A percentile compares a stretch with the other conserved stretches of the same genome.
These are phyloP conservation scores for Mycena capillaripes DNA, from an alignment of 768 basidiomycete species.

Conservation along the genomic window DNA sequence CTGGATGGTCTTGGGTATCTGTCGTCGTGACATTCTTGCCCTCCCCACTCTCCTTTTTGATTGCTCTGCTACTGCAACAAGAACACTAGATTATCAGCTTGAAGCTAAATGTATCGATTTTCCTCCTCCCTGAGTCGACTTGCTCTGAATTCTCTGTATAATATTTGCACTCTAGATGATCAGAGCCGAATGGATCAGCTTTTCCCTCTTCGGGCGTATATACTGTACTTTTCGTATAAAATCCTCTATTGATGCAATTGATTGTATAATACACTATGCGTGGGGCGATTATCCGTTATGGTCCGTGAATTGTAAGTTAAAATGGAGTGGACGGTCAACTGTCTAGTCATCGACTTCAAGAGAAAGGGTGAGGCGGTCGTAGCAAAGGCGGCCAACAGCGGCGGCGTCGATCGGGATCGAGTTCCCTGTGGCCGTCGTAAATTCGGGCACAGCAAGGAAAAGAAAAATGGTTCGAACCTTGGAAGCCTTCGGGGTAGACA, in stretches of 20 bases:
- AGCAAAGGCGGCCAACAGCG: slow-evolving; percentile 71
- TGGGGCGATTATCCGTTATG: neutral
- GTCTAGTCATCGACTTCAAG: slow-evolving; percentile 73
- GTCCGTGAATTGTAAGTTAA: slow-evolving; percentile 16
- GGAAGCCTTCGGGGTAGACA: slow-evolving; percentile 90
- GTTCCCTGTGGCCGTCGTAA: slow-evolving; percentile 61
- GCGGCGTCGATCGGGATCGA: slow-evolving; percentile 86
- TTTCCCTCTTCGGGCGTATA: too few species aligned
- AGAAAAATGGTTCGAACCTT: slow-evolving; percentile 52
- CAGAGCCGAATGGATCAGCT: too few species aligned
- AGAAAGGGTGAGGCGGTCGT: slow-evolving; percentile 68
- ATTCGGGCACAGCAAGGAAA: neutral
- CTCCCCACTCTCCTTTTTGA: neutral
- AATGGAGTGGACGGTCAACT: neutral
- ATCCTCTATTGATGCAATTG: slow-evolving; percentile 1
- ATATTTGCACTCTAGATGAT: too few species aligned
- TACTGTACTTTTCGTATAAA: too few species aligned
- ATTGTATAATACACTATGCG: slow-evolving; percentile 18
- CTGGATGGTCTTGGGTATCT: neutral
- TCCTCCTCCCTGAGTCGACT: too few species aligned
- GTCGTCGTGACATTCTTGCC: neutral
- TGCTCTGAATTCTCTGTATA: too few species aligned
- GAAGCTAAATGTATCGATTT: neutral
- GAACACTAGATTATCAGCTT: too few species aligned
- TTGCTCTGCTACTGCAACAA: neutral